Conservation (phyloP, 2,329 filamentous ascomycete species). For the Rosellinia necatrix region DNA sequence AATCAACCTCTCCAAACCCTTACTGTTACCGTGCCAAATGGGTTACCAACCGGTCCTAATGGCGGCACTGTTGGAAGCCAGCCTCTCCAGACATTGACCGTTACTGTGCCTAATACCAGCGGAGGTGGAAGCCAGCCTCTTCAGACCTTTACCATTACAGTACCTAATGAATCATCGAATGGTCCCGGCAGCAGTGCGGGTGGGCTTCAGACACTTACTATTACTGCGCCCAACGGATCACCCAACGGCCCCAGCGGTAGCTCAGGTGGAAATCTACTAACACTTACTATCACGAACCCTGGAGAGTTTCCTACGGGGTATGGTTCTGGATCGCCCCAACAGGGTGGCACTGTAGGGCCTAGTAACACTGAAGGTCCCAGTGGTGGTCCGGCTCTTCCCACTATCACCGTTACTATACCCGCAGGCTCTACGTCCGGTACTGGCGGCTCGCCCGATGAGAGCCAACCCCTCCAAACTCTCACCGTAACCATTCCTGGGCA, state of each 20-base stretch:
- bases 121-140: slow-evolving; percentile 6
- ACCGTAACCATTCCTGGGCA: slow-evolving; percentile 23
- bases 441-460: slow-evolving; percentile 12
- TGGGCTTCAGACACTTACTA: slow-evolving; percentile 8
- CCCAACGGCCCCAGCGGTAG: slow-evolving; percentile 5
- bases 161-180: slow-evolving; percentile 15
- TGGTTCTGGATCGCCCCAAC: slow-evolving; percentile 6
- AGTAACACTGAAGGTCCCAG: slow-evolving; percentile 10
- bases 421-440: slow-evolving; percentile 10
- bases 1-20: slow-evolving; percentile 4
- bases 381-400: slow-evolving; percentile 15
- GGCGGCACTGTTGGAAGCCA: slow-evolving; percentile 8
- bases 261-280: slow-evolving; percentile 8
- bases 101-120: slow-evolving; percentile 13
- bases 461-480: slow-evolving; percentile 23
- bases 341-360: slow-evolving; percentile 13
- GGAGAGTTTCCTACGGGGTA: slow-evolving; percentile 17
- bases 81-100: slow-evolving; percentile 7
- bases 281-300: slow-evolving; percentile 22
- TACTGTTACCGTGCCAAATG: slow-evolving; percentile 6
- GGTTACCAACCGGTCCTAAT: background rate
- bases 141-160: slow-evolving; percentile 11
- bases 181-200: slow-evolving; percentile 18
- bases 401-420: slow-evolving; percentile 26
- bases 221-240: slow-evolving; percentile 14